Conservation (phyloP, 345 rosid genomes). For the Citrus maxima region DNA sequence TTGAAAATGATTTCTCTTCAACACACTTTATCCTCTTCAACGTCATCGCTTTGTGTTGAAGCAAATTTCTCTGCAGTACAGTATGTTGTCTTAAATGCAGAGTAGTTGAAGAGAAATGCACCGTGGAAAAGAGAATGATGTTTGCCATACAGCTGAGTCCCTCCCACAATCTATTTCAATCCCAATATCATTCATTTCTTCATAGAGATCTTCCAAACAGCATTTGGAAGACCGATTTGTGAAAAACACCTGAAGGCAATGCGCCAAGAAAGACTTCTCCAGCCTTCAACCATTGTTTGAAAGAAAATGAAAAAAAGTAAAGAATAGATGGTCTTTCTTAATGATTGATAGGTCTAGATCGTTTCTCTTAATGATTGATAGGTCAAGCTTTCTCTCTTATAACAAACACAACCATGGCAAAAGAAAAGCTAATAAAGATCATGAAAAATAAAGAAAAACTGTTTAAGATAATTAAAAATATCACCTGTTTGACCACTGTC, state of each 20-base stretch:
- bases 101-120: not conserved
- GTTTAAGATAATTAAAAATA: not conserved
- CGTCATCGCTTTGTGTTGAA: not conserved
- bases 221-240: not conserved
- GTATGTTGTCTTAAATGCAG: not conserved
- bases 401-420: not conserved
- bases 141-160: not conserved
- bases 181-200: not conserved
- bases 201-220: not conserved
- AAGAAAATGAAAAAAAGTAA: too few species aligned
- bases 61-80: not conserved
- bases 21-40: not conserved
- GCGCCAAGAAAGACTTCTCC: not conserved
- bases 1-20: not conserved
- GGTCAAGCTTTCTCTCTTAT: not conserved
- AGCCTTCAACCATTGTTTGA: not conserved
- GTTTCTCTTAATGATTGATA: not conserved
- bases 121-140: not conserved
- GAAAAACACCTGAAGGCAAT: not conserved
- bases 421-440: not conserved
- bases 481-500: slow-evolving; percentile 73
- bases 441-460: not conserved
- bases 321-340: not conserved
- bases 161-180: not conserved
- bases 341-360: not conserved